phyloP scores from a whole-genome alignment of 768 basidiomycete species.

The Trametes punicea region DNA sequence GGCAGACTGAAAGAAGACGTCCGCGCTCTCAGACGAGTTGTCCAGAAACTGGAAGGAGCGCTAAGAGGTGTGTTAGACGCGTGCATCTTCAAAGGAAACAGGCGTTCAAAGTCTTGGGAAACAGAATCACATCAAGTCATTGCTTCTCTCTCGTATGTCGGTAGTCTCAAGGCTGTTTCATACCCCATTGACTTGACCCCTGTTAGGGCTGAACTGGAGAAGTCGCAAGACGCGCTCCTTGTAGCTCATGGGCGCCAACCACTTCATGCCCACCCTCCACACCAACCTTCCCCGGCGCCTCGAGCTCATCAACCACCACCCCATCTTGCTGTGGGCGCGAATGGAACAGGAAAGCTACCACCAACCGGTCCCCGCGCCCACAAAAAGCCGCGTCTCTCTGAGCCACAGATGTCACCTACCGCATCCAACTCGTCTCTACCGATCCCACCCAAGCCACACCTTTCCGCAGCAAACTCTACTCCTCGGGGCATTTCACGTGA shows the following conservation, averaged over 20 bases:
- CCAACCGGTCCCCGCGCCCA: constrained; percentile 80
- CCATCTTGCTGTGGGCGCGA: constrained; percentile 16
- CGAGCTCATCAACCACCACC: constrained; percentile 42
- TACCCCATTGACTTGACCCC: constrained; percentile 5
- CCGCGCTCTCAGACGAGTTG: constrained; percentile 60
- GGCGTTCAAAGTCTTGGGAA: not conserved
- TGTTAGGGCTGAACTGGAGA: constrained; percentile 72
- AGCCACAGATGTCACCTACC: constrained; percentile 30
- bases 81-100: not conserved
- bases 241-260: constrained; percentile 41
- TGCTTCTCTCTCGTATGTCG: constrained; percentile 66
- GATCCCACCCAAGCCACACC: constrained; percentile 18
- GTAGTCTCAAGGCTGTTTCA: not conserved
- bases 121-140: constrained; percentile 79
- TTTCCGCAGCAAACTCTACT: constrained; percentile 17
- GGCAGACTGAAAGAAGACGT: constrained; percentile 83
- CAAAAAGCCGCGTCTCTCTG: constrained; percentile 76
- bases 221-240: constrained; percentile 64
- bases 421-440: constrained; percentile 6
- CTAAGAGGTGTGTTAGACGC: constrained; percentile 57
- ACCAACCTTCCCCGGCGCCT: constrained; percentile 35
- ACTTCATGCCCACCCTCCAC: not conserved
- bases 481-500: constrained; percentile 24
- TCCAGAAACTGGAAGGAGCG: constrained; percentile 68
- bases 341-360: constrained; percentile 44